Evolutionary conservation across 116 monocot species (phyloP).

Genomic region (Phalaenopsis hybrid): DNA sequence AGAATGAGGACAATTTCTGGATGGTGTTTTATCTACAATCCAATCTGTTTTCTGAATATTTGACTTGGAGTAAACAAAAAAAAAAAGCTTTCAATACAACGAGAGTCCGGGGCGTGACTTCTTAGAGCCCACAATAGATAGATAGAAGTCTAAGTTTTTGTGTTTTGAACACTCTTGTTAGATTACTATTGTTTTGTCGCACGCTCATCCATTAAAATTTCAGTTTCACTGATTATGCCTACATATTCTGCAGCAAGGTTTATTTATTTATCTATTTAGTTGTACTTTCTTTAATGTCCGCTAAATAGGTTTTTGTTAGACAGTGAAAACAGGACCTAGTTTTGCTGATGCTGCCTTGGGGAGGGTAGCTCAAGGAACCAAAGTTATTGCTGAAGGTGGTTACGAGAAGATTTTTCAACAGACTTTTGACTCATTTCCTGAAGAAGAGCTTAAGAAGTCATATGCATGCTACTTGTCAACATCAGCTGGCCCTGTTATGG

Average conservation of each 20-base stretch:
- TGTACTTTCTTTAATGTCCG: not conserved
- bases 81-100: too few species aligned
- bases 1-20: too few species aligned
- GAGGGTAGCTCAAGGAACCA: slow-evolving; percentile 77
- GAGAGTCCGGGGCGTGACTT: too few species aligned
- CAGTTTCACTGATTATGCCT: too few species aligned
- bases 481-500: slow-evolving; percentile 95
- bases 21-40: too few species aligned
- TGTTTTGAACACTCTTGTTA: too few species aligned
- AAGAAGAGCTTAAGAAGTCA: slow-evolving; percentile 62
- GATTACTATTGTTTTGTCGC: too few species aligned
- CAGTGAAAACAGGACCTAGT: slow-evolving; percentile 92
- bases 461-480: slow-evolving; percentile 88
- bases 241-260: not conserved
- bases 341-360: slow-evolving; percentile 89
- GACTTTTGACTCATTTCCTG: slow-evolving; percentile 71
- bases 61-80: too few species aligned
- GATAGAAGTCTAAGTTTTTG: too few species aligned
- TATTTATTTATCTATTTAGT: not conserved
- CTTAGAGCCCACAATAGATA: too few species aligned
- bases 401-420: slow-evolving; percentile 80
- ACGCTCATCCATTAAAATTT: too few species aligned
- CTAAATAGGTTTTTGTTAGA: not conserved
- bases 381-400: slow-evolving; percentile 95
- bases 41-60: too few species aligned